These are phyloP conservation scores for Scheffersomyces parashehatae DNA, from an alignment of 1,139 yeast genomes.

Conservation along the genomic window DNA sequence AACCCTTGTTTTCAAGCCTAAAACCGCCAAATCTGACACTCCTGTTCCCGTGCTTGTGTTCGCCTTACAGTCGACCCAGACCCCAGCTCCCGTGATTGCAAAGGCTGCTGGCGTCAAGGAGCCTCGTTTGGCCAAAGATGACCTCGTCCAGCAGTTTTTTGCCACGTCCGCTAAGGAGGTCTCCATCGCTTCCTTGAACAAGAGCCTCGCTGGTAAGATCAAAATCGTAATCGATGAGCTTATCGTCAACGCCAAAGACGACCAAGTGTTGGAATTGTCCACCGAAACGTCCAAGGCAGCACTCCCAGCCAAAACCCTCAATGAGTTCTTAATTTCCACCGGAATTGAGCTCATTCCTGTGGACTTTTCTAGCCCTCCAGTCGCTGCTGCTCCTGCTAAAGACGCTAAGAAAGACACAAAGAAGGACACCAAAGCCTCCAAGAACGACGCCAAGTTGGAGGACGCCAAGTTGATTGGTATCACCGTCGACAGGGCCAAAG, in stretches of 20 bases:
- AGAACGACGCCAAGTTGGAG: conserved; percentile 60
- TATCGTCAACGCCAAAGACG: conserved; percentile 42
- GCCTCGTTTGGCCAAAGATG: conserved; percentile 86
- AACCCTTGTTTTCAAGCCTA: conserved; percentile 85
- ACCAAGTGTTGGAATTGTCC: conserved; percentile 55
- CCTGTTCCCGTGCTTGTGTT: conserved; percentile 82
- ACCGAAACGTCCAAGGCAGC: conserved; percentile 60
- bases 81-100: conserved; percentile 70
- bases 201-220: conserved; percentile 60
- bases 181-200: conserved; percentile 58
- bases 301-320: conserved; percentile 52
- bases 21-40: conserved; percentile 80
- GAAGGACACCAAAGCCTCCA: conserved; percentile 20
- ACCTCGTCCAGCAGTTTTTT: conserved; percentile 68
- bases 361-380: conserved; percentile 54
- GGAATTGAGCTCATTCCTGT: conserved; percentile 56
- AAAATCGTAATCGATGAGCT: conserved; percentile 65
- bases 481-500: conserved; percentile 87
- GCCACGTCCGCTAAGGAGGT: conserved; percentile 64
- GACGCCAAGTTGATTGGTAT: conserved; percentile 96
- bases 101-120: conserved; percentile 73
- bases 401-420: conserved; percentile 17
- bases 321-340: conserved; percentile 54
- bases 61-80: conserved; percentile 69
- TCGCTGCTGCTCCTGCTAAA: conserved; percentile 28